Evolutionary conservation across 768 basidiomycete genomes (phyloP), one percentile per base, ranked within the genome.

Genomic region (Lactifluus echinatus): DNA sequence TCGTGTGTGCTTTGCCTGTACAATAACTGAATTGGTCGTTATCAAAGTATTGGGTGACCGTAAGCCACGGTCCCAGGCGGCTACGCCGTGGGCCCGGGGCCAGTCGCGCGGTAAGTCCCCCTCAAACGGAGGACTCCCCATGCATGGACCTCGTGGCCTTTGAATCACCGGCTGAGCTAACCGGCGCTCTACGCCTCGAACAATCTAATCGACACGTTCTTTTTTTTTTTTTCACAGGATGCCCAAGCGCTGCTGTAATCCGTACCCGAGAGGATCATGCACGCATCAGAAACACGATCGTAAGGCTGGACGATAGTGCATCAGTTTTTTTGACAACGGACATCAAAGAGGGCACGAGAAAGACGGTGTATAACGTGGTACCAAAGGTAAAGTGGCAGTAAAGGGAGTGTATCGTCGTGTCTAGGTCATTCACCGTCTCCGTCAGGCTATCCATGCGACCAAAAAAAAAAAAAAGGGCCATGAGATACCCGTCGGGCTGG

Each of bases 211-310:
- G 40, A 43, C 1, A 17, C 43, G 8, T 28, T 23, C 23, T 31
- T 31, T 10, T 31, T 31, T 19, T 52, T 33, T 23, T 19, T 55
- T 43, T 55, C 52, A 50, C 58, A 50, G 45, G 48, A 37, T 33
- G 47, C 26, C 42, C 34, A 21, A 50, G n/a, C 34, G n/a, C 5
- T 59, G 58, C 42, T 44, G 58, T 59, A 33, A 49, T 19, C 11
- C 40, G 15, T 40, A 15, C 26, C 53, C 39, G 45, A 42, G 50
- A 42, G 40, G 36, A 26, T 39, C 28, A 40, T 39, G 57, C 57
- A 28, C 43, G 53, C 53, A 54, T 59, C 58, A 59, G 48, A 55
- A 55, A 53, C 21, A 43, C 48, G 58, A 59, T 59, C 58, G 29
- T 34, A 34, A 39, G 42, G 28, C 11, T 29, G 49, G 42, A 49